Base-by-base conservation (phyloP, 352 stramenopile genomes). In the Globisporangium paroecandrum region DNA sequence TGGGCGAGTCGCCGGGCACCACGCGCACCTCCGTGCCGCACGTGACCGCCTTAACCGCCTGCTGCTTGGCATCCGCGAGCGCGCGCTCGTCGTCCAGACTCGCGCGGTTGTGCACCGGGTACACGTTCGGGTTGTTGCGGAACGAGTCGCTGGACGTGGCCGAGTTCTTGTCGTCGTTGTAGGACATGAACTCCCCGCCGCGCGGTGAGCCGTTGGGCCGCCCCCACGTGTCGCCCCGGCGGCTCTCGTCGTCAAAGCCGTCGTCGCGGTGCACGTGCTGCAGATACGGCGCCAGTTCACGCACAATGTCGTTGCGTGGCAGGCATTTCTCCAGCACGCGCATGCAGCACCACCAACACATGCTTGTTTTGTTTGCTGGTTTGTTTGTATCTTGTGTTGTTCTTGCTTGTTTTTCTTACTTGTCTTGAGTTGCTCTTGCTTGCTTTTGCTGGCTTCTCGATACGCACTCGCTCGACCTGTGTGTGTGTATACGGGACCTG, bases 301-400 rank as follows among this genome's bases (percentile, higher is more conserved):
- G 83, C 64, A 95, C 88, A 41, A 95, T 95, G 69, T 95, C 88
- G 69, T 95, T 95, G 32, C 86, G 86, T 41, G 88, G 88, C 56
- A 95, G 72, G 66, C 86, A 94, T 65, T 91, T 91, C 69, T 95
- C 87, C 69, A 95, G 64, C 57, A 93, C 80, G 68, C 86, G 88
- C 84, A 95, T 95, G 65, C 88, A 95, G 72, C 88, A 95, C 86
- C 87, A 93, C 88, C 88, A 95, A 69, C 88, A 94, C 76, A 93
- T 89, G 10, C n/a, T 58, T 43, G 12, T 1, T 41, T 47, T 10
- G 2, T 58, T 24, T 20, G 4, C 12, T 15, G 10, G 3, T 43
- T 24, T 20, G 8, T 8, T 18, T 58, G 46, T 20, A 27, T 9
- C 13, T 25, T 51, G 20, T 46, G 9, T 36, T 18, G 7, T 55